Evolutionary conservation across 768 basidiomycete species (phyloP), one percentile per base, ranked within the genome.

Genomic region (Lyophyllum semitale): DNA sequence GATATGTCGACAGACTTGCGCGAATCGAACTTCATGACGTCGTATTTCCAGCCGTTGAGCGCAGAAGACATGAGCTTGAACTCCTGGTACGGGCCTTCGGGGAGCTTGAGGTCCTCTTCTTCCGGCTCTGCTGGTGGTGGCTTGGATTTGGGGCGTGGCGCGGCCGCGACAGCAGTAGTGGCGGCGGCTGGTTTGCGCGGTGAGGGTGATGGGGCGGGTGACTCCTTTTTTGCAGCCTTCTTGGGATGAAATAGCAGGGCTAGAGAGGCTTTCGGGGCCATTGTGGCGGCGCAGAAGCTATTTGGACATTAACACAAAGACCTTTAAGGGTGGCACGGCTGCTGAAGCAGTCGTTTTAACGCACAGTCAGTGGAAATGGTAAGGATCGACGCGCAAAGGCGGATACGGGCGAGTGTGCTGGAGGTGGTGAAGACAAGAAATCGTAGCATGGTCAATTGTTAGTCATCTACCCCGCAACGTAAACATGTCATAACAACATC

Each of bases 21-120:
- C 30, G 86, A 84, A 69, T 91, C 86, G 68, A 95, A 93, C 71
- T 93, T 93, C 89, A 95, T 92, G 55, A 95, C 84, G 72, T 94
- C 90, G 79, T 93, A 91, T 67, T 89, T 91, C 91, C 91, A 93
- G 25, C 88, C 90, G 67, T 90, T 89, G 66, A 88, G 82, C 15
- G 84, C 82, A 26, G 88, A 88, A 7, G 90, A 90, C 69, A 91
- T 81, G 64, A 94, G 82, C 65, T 81, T 82, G 75, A 84, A 94
- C 68, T 93, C 91, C 59, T 83, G 80, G 73, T 74, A 93, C 0
- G 84, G 78, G 58, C 84, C 84, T 37, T 87, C 84, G 33, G 88
- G 89, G 38, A 87, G 80, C 55, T 80, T 75, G 46, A 82, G 65
- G 8, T 69, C 67, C 54, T 79, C 83, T 27, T 85, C 85, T 45